These are phyloP conservation scores for Penicillium sp. DNA, from an alignment of 2,329 filamentous ascomycete species.

Conservation along the genomic window DNA sequence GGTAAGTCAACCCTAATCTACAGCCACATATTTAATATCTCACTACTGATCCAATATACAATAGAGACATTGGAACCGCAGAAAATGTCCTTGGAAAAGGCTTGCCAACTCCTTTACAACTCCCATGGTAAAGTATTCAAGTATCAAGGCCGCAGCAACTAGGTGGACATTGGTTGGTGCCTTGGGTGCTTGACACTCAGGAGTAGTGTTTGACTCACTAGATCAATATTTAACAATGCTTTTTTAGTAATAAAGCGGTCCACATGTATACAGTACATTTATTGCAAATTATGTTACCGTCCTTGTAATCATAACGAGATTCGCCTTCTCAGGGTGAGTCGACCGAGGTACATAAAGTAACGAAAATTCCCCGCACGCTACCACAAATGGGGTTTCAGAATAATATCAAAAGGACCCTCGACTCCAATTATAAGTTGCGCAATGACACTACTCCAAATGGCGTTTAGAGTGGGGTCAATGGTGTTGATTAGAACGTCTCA, in stretches of 20 bases:
- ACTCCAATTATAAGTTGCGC: background rate
- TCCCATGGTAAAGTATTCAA: slow-evolving; percentile 60
- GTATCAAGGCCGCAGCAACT: no score
- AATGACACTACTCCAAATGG: slow-evolving; percentile 7
- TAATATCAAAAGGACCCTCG: background rate
- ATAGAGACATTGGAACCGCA: slow-evolving; percentile 68
- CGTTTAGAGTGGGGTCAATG: slow-evolving; percentile 22
- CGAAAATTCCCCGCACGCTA: no score
- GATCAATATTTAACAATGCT: no score
- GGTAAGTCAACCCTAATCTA: slow-evolving; percentile 44
- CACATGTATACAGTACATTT: no score
- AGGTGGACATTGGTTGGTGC: no score
- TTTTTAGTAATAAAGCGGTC: no score
- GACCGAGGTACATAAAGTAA: no score
- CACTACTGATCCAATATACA: background rate
- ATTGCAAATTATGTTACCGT: no score
- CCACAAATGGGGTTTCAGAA: background rate
- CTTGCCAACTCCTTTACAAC: slow-evolving; percentile 62
- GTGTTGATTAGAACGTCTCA: slow-evolving; percentile 8
- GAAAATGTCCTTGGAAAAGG: slow-evolving; percentile 62
- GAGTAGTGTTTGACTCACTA: no score
- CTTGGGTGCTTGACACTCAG: no score
- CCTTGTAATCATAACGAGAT: no score
- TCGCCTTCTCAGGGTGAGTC: no score
- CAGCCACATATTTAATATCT: background rate